Percentiles rank a stretch among this genome's conserved stretches.
phyloP scores from a whole-genome alignment of 192 early-diverging fungal genomes.

The Linnemannia elongata region DNA sequence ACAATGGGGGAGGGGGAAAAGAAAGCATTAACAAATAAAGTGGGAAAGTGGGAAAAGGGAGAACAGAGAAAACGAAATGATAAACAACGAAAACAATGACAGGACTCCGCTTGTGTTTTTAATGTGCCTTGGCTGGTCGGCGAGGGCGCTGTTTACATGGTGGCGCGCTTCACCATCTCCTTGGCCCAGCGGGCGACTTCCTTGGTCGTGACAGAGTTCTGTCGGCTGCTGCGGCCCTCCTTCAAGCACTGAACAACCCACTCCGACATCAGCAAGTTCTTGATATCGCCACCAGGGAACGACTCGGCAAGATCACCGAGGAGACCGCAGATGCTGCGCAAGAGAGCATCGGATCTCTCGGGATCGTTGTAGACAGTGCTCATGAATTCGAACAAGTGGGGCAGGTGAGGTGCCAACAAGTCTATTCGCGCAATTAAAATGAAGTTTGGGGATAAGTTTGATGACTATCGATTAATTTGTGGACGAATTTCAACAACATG shows the following conservation, averaged over 20 bases:
- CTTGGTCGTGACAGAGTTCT: constrained; percentile 63
- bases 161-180: constrained; percentile 75
- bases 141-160: constrained; percentile 19
- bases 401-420: constrained; percentile 71
- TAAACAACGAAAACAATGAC: background rate
- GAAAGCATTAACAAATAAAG: constrained; percentile 16
- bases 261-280: constrained; percentile 71
- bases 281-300: constrained; percentile 83
- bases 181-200: constrained; percentile 79
- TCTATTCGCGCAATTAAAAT: constrained; percentile 62
- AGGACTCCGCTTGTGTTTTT: constrained; percentile 1
- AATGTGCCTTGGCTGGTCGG: constrained; percentile 1
- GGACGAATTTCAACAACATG: background rate
- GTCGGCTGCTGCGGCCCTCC: constrained; percentile 77
- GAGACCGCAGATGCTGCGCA: constrained; percentile 86
- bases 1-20: constrained; percentile 17
- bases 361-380: constrained; percentile 72
- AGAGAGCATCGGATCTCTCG: constrained; percentile 75
- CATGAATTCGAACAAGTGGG: constrained; percentile 87
- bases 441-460: background rate
- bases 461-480: background rate
- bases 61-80: background rate
- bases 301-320: constrained; percentile 95
- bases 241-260: constrained; percentile 86
- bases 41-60: constrained; percentile 35